phyloP scores from a whole-genome alignment of 2,329 filamentous ascomycete species.

The Tolypocladium tundrense region DNA sequence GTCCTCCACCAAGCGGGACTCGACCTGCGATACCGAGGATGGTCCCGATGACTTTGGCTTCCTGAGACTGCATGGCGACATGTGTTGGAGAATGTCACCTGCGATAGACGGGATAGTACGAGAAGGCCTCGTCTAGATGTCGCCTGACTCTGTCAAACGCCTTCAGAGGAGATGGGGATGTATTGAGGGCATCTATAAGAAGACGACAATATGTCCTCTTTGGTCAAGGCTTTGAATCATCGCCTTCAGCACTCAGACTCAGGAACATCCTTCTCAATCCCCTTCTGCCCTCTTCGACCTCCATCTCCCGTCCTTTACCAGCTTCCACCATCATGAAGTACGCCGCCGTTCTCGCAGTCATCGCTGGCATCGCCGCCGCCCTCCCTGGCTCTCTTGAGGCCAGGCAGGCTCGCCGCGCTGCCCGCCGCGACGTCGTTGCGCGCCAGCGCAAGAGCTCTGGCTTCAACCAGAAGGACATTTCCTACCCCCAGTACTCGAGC shows the following conservation, averaged over 20 bases:
- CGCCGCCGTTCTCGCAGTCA: conserved; percentile 6
- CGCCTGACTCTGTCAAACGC: neutral
- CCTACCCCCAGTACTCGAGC: conserved; percentile 12
- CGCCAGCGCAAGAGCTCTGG: conserved; percentile 2
- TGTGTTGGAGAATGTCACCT: neutral
- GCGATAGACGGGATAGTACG: neutral
- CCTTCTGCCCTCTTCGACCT: neutral
- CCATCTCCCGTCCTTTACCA: neutral
- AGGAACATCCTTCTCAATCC: neutral
- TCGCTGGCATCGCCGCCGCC: conserved; percentile 8
- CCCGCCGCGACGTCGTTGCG: conserved; percentile 1
- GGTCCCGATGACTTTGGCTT: neutral
- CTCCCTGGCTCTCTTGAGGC: neutral
- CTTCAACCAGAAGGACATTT: conserved; percentile 7
- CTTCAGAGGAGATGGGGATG: too few relatives aligned
- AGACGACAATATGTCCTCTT: neutral
- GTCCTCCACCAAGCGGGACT: neutral
- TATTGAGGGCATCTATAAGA: neutral
- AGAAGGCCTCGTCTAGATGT: neutral
- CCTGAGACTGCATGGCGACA: neutral
- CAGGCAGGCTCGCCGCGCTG: neutral
- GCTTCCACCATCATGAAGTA: conserved; percentile 6
- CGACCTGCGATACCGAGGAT: neutral
- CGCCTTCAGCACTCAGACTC: neutral
- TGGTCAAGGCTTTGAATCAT: neutral